Conservation (phyloP, 805 yeast species). For the Lachancea dasiensis region DNA sequence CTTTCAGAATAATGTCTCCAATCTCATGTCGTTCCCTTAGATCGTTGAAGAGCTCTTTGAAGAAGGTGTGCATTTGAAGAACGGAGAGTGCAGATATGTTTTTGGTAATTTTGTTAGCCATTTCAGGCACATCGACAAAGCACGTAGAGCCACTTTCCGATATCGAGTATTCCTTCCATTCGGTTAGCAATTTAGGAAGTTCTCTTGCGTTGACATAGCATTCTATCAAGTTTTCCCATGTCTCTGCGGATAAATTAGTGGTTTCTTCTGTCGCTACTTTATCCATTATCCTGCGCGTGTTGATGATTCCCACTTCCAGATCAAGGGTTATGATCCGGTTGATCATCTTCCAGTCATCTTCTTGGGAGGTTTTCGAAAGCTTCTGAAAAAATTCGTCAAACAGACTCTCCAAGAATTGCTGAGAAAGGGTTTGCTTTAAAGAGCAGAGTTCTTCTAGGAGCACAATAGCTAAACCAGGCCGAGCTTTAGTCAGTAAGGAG, state of each 20-base stretch:
- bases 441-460: slow-evolving; percentile 43
- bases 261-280: slow-evolving; percentile 11
- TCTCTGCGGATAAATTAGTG: slow-evolving; percentile 5
- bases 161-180: slow-evolving; percentile 36
- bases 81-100: slow-evolving; percentile 42
- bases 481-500: slow-evolving; percentile 35
- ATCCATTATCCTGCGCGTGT: slow-evolving; percentile 22
- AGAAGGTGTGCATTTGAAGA: slow-evolving; percentile 37
- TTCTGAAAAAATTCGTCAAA: slow-evolving; percentile 14
- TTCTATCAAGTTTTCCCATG: slow-evolving; percentile 34
- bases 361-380: slow-evolving; percentile 3
- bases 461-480: slow-evolving; percentile 37
- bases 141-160: slow-evolving; percentile 7
- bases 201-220: slow-evolving; percentile 57
- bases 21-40: too few species aligned
- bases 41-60: slow-evolving; percentile 39
- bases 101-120: slow-evolving; percentile 36
- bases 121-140: slow-evolving; percentile 25
- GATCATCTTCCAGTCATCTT: slow-evolving; percentile 39
- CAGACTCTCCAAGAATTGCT: slow-evolving; percentile 39
- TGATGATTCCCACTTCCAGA: slow-evolving; percentile 50
- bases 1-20: too few species aligned
- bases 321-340: slow-evolving; percentile 46
- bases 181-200: slow-evolving; percentile 40
- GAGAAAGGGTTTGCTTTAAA: slow-evolving; percentile 49